Conservation (phyloP, 768 basidiomycete genomes). For the Collybia nuda region DNA sequence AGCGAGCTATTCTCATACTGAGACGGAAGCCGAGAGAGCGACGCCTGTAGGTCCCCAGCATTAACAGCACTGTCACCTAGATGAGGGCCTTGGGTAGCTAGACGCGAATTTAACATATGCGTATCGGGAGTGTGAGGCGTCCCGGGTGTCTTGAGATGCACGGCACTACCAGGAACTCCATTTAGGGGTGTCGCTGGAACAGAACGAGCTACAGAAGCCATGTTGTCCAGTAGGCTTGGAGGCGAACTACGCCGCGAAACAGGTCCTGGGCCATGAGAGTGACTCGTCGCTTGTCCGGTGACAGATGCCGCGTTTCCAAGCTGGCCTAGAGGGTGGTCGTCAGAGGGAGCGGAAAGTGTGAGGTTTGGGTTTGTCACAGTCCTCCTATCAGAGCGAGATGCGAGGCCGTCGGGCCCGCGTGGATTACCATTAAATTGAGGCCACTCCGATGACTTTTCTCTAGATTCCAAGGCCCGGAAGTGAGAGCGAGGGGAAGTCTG, state of each 20-base stretch:
- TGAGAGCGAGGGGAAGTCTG: conserved; percentile 74
- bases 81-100: conserved; percentile 47
- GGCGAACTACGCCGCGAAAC: conserved; percentile 77
- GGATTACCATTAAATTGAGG: conserved; percentile 76
- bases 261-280: conserved; percentile 40
- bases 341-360: conserved; percentile 55
- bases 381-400: conserved; percentile 61
- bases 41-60: conserved; percentile 63
- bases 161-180: conserved; percentile 44
- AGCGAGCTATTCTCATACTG: conserved; percentile 58
- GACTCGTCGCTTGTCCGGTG: conserved; percentile 57
- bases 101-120: conserved; percentile 61
- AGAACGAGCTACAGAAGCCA: conserved; percentile 67
- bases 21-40: conserved; percentile 64
- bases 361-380: conserved; percentile 75
- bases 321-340: conserved; percentile 46
- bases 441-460: conserved; percentile 89
- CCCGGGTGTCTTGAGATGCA: conserved; percentile 65
- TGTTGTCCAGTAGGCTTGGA: conserved; percentile 57
- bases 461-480: conserved; percentile 55
- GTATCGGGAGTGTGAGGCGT: conserved; percentile 65
- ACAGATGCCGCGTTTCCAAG: conserved; percentile 60
- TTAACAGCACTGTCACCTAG: conserved; percentile 52
- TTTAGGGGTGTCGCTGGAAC: conserved; percentile 82
- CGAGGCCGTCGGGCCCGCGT: conserved; percentile 59